These are phyloP conservation scores for Beta lomatogona DNA, from an alignment of 179 eudicot genomes.

Conservation along the genomic window DNA sequence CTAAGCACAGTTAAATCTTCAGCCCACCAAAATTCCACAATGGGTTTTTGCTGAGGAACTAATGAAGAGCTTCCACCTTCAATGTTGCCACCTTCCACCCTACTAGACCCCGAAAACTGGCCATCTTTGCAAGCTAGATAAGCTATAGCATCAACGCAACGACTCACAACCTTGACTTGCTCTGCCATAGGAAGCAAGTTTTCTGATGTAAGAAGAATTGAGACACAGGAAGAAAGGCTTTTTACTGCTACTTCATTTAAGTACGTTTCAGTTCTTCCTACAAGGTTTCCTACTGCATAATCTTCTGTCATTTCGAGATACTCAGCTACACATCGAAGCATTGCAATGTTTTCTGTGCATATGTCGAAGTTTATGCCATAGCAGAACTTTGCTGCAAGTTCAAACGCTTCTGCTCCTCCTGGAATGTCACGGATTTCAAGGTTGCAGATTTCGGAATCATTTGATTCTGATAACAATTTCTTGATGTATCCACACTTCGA, in stretches of 20 bases:
- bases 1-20: conserved; percentile 83
- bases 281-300: conserved; percentile 65
- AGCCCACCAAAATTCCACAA: conserved; percentile 91
- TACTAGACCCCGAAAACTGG: conserved; percentile 40
- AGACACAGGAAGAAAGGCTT: conserved; percentile 62
- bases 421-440: conserved; percentile 72
- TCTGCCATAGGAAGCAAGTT: conserved; percentile 70
- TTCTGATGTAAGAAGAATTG: conserved; percentile 69
- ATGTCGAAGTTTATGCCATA: conserved; percentile 89
- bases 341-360: conserved; percentile 75
- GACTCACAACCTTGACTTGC: conserved; percentile 69
- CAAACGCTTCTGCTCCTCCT: conserved; percentile 88
- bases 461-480: conserved; percentile 63
- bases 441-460: conserved; percentile 36
- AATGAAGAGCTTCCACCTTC: conserved; percentile 39
- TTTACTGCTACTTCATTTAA: conserved; percentile 68
- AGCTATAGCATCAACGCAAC: conserved; percentile 82
- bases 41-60: conserved; percentile 51
- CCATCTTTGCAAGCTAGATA: conserved; percentile 69
- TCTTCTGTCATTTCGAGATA: conserved; percentile 96
- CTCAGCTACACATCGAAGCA: conserved; percentile 79
- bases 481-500: conserved; percentile 82
- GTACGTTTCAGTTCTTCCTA: conserved; percentile 66
- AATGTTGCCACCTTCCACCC: conserved; percentile 30
- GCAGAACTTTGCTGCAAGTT: conserved; percentile 87